Conservation (phyloP, 768 basidiomycete genomes). For the Tricholoma hemisulphureum region DNA sequence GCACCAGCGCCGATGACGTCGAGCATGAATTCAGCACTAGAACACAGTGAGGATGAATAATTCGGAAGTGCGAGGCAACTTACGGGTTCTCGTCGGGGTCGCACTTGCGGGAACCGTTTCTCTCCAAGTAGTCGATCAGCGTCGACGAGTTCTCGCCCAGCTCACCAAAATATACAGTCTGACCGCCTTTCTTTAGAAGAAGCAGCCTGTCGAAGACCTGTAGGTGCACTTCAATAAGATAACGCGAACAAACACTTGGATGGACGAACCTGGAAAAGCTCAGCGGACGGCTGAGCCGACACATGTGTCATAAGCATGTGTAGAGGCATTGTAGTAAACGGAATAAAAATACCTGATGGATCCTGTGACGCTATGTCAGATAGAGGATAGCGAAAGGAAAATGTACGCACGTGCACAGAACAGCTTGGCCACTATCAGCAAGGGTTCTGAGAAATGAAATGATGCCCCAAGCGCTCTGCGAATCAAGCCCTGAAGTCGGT, state of each 20-base stretch:
- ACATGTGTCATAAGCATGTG: neutral
- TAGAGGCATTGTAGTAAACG: neutral
- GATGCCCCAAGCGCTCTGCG: constrained; percentile 85
- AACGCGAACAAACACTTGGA: neutral
- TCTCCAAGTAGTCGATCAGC: constrained; percentile 73
- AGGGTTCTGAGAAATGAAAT: constrained; percentile 71
- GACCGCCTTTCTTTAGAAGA: constrained; percentile 75
- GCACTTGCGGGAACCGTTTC: constrained; percentile 63
- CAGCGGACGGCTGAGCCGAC: constrained; percentile 68
- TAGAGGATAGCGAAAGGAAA: neutral
- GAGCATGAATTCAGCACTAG: constrained; percentile 62
- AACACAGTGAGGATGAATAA: neutral
- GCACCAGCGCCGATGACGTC: constrained; percentile 76
- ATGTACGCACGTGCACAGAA: constrained; percentile 75
- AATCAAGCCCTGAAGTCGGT: constrained; percentile 85
- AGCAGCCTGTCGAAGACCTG: constrained; percentile 72
- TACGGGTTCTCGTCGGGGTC: constrained; percentile 72
- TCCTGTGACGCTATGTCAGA: constrained; percentile 25
- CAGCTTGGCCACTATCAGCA: constrained; percentile 80
- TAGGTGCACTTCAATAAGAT: neutral
- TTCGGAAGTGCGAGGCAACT: constrained; percentile 7
- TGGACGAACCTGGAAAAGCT: constrained; percentile 64
- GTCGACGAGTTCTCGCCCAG: constrained; percentile 61
- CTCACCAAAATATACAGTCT: constrained; percentile 73
- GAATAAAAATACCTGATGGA: constrained; percentile 38